Conservation (phyloP, 164 flowering plant species). For the Cinnamomum micranthum region DNA sequence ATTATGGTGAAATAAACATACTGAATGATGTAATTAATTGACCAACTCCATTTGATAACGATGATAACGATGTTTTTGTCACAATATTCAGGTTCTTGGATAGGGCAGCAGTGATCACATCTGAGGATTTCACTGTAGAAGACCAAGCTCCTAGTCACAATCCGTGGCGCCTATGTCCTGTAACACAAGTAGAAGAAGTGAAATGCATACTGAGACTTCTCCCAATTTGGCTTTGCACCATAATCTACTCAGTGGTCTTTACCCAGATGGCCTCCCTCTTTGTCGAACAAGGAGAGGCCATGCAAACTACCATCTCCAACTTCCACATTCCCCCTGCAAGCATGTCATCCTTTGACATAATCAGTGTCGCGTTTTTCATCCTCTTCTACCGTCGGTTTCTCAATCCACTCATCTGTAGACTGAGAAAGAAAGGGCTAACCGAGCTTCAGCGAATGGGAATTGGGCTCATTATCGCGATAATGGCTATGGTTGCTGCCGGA, state of each 20-base stretch:
- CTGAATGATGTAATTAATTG: not conserved
- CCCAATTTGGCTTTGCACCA: slow-evolving; percentile 95
- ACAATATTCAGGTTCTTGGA: slow-evolving; percentile 63
- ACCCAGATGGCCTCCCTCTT: slow-evolving; percentile 96
- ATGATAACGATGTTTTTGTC: not conserved
- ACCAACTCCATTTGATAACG: not conserved
- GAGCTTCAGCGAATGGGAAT: slow-evolving; percentile 94
- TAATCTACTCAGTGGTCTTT: slow-evolving; percentile 83
- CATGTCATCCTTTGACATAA: slow-evolving; percentile 95
- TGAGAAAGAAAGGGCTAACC: slow-evolving; percentile 57
- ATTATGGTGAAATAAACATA: too few species aligned
- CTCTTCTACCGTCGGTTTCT: slow-evolving; percentile 63
- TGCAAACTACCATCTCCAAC: slow-evolving; percentile 54
- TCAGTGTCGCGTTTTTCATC: slow-evolving; percentile 75
- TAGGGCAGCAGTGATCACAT: slow-evolving; percentile 56
- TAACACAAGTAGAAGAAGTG: slow-evolving; percentile 90
- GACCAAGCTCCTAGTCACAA: slow-evolving; percentile 22
- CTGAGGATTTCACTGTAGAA: slow-evolving; percentile 38
- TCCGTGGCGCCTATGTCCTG: slow-evolving; percentile 75
- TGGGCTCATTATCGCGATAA: slow-evolving; percentile 70
- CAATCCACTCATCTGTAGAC: slow-evolving; percentile 49
- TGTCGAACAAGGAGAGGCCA: slow-evolving; percentile 92
- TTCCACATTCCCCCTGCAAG: slow-evolving; percentile 84
- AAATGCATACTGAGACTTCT: slow-evolving; percentile 83
- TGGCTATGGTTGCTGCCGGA: slow-evolving; percentile 85